phyloP scores from a whole-genome alignment of 345 rosid species.

The Citrus glauca region DNA sequence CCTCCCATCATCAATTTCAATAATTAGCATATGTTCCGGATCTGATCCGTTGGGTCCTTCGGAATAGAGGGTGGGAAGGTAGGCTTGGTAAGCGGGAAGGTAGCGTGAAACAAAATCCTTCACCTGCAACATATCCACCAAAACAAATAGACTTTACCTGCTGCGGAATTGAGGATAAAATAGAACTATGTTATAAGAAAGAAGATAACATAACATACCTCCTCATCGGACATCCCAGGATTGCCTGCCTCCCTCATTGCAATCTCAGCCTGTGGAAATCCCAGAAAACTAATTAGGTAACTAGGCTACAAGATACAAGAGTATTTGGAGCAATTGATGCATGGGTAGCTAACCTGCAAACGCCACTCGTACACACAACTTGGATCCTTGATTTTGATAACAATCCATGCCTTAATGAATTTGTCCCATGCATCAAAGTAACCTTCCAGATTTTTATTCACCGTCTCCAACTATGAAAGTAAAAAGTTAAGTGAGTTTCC shows the following conservation, averaged over 20 bases:
- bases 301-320: not conserved
- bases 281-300: not conserved
- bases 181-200: not conserved
- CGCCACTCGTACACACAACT: constrained; percentile 91
- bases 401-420: constrained; percentile 72
- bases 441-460: constrained; percentile 83
- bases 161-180: not conserved
- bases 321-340: not conserved
- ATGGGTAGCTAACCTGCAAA: constrained; percentile 59
- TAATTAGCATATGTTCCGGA: constrained; percentile 48
- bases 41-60: constrained; percentile 92
- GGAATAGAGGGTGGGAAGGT: constrained; percentile 72
- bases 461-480: constrained; percentile 55
- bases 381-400: constrained; percentile 88
- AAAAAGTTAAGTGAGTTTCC: not conserved
- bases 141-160: not conserved
- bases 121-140: constrained; percentile 43
- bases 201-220: constrained; percentile 40
- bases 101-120: constrained; percentile 89
- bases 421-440: constrained; percentile 92
- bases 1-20: constrained; percentile 84
- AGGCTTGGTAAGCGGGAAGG: constrained; percentile 86
- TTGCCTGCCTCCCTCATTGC: constrained; percentile 89
- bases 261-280: constrained; percentile 71
- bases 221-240: constrained; percentile 88